These are phyloP conservation scores for Geotrichum restrictum DNA, from an alignment of 1,139 yeast genomes.

Conservation along the genomic window DNA sequence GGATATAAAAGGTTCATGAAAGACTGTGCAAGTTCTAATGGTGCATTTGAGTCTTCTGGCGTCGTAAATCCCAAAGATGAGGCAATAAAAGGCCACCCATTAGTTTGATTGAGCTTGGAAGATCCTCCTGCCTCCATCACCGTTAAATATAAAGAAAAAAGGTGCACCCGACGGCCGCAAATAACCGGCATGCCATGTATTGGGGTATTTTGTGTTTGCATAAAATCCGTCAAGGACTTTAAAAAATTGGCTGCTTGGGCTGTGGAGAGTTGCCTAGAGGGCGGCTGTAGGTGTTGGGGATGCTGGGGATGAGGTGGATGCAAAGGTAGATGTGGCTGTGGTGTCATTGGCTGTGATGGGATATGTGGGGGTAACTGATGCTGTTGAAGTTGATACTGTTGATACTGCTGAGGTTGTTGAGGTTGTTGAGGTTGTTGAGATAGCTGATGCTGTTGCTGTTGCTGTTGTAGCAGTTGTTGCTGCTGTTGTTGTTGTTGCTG, in stretches of 20 bases:
- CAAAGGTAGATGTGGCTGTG: conserved; percentile 14
- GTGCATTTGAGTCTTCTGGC: conserved; percentile 40
- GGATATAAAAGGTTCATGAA: conserved; percentile 62
- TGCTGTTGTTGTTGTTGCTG: conserved; percentile 12
- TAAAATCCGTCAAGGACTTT: conserved; percentile 63
- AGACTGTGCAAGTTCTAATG: conserved; percentile 56
- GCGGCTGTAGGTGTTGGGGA: not conserved
- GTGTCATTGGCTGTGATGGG: not conserved
- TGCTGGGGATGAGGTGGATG: conserved; percentile 7
- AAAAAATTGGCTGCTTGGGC: conserved; percentile 51
- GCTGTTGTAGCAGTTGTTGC: conserved; percentile 4
- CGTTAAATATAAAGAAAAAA: conserved; percentile 63
- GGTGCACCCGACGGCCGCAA: conserved; percentile 60
- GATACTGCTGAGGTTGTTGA: conserved; percentile 16
- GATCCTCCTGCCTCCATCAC: conserved; percentile 77
- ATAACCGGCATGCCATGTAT: conserved; percentile 60
- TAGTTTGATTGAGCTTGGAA: conserved; percentile 49
- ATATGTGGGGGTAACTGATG: conserved; percentile 15
- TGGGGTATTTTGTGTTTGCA: conserved; percentile 73
- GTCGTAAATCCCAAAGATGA: conserved; percentile 47
- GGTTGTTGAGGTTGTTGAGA: conserved; percentile 28
- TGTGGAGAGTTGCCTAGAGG: not conserved
- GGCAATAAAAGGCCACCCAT: conserved; percentile 43
- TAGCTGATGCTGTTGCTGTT: conserved; percentile 3
- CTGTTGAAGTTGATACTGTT: conserved; percentile 24